A percentile compares a stretch with the other conserved stretches of the same genome.
Conservation (phyloP, 352 stramenopile genomes). For the Pythium scleroteichum region DNA sequence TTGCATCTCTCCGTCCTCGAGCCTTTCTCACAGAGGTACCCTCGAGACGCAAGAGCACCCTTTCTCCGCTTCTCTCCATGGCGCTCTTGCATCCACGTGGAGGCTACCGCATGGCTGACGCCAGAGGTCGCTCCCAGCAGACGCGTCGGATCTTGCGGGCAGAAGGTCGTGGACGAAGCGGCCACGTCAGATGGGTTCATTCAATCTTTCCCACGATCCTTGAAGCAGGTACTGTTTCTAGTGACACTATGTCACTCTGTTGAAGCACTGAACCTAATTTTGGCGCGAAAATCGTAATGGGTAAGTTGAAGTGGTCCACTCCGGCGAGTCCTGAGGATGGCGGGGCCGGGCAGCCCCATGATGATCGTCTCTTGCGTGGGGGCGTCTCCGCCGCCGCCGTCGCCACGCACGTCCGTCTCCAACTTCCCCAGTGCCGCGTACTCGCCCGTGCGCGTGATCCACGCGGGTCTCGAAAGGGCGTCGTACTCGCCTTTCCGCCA, state of each 20-base stretch:
- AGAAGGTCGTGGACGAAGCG: not conserved
- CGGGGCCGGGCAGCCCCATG: not conserved
- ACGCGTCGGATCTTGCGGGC: too few relatives aligned
- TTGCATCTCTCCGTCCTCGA: not conserved
- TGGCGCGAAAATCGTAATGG: constrained; percentile 5
- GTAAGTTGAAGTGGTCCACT: constrained; percentile 11
- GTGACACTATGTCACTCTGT: constrained; percentile 4
- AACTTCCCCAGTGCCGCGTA: constrained; percentile 2
- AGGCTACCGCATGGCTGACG: too few relatives aligned
- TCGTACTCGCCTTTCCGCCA: constrained; percentile 61
- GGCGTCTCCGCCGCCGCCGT: not conserved
- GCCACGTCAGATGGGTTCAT: not conserved
- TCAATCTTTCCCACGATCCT: constrained; percentile 2
- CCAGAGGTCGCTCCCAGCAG: too few relatives aligned
- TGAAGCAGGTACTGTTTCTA: not conserved
- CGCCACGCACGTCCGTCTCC: constrained; percentile 14
- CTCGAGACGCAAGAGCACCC: not conserved
- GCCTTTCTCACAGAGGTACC: not conserved
- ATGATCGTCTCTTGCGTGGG: constrained; percentile 26
- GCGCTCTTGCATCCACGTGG: too few relatives aligned
- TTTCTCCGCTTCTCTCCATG: too few relatives aligned
- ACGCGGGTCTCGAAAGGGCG: constrained; percentile 22
- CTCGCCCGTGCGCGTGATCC: constrained; percentile 18
- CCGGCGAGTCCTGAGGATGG: not conserved
- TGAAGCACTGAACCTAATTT: constrained; percentile 7